These are phyloP conservation scores for Millerozyma miso DNA, from an alignment of 805 yeast genomes.

Conservation along the genomic window DNA sequence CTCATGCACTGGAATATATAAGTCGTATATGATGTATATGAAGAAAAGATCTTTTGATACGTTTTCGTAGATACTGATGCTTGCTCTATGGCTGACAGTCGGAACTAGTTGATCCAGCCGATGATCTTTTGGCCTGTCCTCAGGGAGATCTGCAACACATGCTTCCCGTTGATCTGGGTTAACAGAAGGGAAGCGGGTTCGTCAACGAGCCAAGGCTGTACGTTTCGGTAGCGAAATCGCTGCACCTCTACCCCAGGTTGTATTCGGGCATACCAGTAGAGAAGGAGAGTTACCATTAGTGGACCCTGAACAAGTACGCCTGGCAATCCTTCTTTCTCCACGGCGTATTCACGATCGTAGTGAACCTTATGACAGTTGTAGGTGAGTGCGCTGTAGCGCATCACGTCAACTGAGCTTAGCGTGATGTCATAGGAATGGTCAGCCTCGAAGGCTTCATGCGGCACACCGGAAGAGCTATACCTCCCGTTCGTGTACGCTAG, in stretches of 20 bases:
- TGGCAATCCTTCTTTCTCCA: constrained; percentile 54
- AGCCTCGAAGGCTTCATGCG: neutral
- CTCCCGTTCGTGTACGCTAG: constrained; percentile 53
- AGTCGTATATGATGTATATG: constrained; percentile 2
- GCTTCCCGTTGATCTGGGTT: constrained; percentile 6
- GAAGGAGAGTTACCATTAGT: constrained; percentile 54
- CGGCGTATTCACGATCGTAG: constrained; percentile 56
- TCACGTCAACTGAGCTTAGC: constrained; percentile 28
- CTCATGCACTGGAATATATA: neutral
- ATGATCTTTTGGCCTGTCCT: neutral
- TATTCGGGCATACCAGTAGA: constrained; percentile 44
- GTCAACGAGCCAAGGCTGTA: constrained; percentile 46
- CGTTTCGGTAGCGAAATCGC: constrained; percentile 46
- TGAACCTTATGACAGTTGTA: constrained; percentile 86
- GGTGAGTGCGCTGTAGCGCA: constrained; percentile 70
- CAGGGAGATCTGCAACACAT: constrained; percentile 21
- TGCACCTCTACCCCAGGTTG: constrained; percentile 16
- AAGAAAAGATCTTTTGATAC: neutral
- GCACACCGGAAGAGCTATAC: neutral
- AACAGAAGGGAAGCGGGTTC: constrained; percentile 21
- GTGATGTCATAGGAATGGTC: neutral
- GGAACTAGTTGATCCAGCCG: neutral
- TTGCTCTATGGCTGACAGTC: too few relatives aligned
- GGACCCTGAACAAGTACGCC: constrained; percentile 78
- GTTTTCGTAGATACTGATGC: too few relatives aligned